A percentile compares a stretch with the other conserved stretches of the same genome.
These are phyloP conservation scores for Penicillium cinerascens DNA, from an alignment of 495 filamentous ascomycete species.

Conservation along the genomic window DNA sequence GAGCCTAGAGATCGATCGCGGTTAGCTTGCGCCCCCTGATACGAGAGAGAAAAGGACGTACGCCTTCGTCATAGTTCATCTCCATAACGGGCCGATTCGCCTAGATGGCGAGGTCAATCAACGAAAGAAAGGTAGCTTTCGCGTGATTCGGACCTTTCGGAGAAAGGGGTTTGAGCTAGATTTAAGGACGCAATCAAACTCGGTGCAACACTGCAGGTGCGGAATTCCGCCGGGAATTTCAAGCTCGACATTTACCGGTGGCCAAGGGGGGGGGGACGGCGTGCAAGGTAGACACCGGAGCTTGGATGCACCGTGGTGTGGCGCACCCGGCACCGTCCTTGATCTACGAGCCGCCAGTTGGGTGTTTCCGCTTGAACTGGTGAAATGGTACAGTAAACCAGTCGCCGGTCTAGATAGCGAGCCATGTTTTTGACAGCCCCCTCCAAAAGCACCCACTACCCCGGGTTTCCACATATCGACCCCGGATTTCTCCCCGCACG, in stretches of 20 bases:
- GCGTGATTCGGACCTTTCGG: not conserved
- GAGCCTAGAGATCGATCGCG: slow-evolving; percentile 12
- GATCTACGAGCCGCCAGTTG: no score
- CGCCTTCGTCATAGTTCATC: slow-evolving; percentile 40
- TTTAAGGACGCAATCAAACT: not conserved
- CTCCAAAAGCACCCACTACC: not conserved
- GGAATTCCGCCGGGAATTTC: slow-evolving; percentile 11
- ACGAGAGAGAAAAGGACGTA: slow-evolving; percentile 9
- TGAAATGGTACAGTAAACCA: not conserved
- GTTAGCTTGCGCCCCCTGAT: not conserved
- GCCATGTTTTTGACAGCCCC: not conserved
- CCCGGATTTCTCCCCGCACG: slow-evolving; percentile 17
- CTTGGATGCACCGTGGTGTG: not conserved
- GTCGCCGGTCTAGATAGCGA: not conserved
- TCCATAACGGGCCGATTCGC: slow-evolving; percentile 29
- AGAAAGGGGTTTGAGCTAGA: not conserved
- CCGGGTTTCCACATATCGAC: slow-evolving; percentile 4
- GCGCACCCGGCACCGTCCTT: no score
- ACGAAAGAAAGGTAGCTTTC: not conserved
- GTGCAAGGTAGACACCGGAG: not conserved
- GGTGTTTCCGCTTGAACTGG: no score
- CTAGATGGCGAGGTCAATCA: not conserved
- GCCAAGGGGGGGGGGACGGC: slow-evolving; percentile 1
- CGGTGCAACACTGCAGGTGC: not conserved
- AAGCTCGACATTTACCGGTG: slow-evolving; percentile 5